phyloP scores from a whole-genome alignment of 129 eudicot species.

The Helianthus tuberosus region DNA sequence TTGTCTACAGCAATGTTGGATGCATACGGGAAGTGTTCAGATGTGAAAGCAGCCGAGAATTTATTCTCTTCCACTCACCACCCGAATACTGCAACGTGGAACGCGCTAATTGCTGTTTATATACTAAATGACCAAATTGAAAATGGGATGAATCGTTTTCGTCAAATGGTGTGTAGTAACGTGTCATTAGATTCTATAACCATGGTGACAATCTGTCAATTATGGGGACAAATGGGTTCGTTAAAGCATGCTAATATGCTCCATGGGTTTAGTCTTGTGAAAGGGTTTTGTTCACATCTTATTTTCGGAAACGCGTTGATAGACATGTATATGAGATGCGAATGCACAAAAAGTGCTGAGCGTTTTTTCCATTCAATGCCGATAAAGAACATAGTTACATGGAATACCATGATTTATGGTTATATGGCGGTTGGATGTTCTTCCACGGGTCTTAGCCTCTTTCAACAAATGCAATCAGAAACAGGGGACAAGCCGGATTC shows the following conservation, averaged over 20 bases:
- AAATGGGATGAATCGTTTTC: slow-evolving; percentile 33
- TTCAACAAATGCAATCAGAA: slow-evolving; percentile 37
- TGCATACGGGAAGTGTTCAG: slow-evolving; percentile 55
- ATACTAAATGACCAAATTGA: slow-evolving; percentile 27
- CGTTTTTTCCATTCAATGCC: slow-evolving; percentile 27
- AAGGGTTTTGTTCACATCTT: slow-evolving; percentile 49
- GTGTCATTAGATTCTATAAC: slow-evolving; percentile 37
- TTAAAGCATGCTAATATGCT: slow-evolving; percentile 39
- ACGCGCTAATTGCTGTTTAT: slow-evolving; percentile 39
- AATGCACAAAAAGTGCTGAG: slow-evolving; percentile 31
- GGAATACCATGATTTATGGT: slow-evolving; percentile 51
- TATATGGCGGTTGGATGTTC: slow-evolving; percentile 30
- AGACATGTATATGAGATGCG: slow-evolving; percentile 52
- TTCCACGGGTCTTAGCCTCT: slow-evolving; percentile 29
- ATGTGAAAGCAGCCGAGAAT: slow-evolving; percentile 36
- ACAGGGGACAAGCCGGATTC: slow-evolving; percentile 35
- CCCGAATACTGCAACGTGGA: slow-evolving; percentile 45
- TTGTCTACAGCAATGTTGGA: slow-evolving; percentile 44
- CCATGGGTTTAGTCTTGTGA: slow-evolving; percentile 35
- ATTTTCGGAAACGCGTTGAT: slow-evolving; percentile 39
- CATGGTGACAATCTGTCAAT: slow-evolving; percentile 31
- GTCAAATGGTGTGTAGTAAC: slow-evolving; percentile 31
- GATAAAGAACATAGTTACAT: slow-evolving; percentile 44
- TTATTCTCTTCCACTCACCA: slow-evolving; percentile 29
- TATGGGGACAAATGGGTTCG: slow-evolving; percentile 35